phyloP scores from a whole-genome alignment of 768 basidiomycete species.

The Calocybe gangraenosa region DNA sequence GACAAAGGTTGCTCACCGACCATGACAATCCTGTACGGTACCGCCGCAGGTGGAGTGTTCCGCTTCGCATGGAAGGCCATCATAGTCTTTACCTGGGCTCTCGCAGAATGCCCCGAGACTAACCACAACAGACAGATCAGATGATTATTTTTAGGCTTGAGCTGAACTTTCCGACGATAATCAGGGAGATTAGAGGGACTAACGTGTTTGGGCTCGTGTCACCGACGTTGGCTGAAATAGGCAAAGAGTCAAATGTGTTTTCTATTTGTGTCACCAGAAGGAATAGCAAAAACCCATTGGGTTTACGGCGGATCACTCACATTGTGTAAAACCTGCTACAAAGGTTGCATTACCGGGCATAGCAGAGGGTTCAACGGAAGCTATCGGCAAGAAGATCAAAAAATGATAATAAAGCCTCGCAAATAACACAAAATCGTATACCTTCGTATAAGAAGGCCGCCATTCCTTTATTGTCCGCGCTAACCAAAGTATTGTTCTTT shows the following conservation, averaged over 20 bases:
- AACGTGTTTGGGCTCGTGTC: conserved; percentile 80
- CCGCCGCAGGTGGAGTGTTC: conserved; percentile 75
- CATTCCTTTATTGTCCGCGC: conserved; percentile 84
- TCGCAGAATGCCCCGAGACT: conserved; percentile 75
- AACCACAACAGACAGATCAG: conserved; percentile 4
- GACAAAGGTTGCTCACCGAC: too few species aligned
- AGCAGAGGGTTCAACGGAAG: conserved; percentile 55
- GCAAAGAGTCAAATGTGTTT: conserved; percentile 1
- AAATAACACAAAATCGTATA: conserved; percentile 21
- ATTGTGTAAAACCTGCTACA: conserved; percentile 72
- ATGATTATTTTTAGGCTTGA: conserved; percentile 3
- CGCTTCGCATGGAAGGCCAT: conserved; percentile 67
- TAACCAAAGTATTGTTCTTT: conserved; percentile 81
- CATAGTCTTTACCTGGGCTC: conserved; percentile 62
- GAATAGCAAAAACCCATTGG: too few species aligned
- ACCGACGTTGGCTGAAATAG: conserved; percentile 64
- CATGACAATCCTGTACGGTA: conserved; percentile 62
- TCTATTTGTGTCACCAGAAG: background rate
- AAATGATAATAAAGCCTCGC: background rate
- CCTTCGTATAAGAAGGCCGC: conserved; percentile 77
- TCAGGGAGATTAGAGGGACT: conserved; percentile 22
- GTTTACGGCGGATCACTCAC: conserved; percentile 35
- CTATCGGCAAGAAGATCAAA: conserved; percentile 29
- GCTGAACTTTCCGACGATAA: background rate
- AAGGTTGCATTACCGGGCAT: conserved; percentile 70